Percentiles rank a stretch among this genome's conserved stretches.
Evolutionary conservation across 2,329 filamentous ascomycete species (phyloP).

Genomic region (Calcarisporium arbuscula): DNA sequence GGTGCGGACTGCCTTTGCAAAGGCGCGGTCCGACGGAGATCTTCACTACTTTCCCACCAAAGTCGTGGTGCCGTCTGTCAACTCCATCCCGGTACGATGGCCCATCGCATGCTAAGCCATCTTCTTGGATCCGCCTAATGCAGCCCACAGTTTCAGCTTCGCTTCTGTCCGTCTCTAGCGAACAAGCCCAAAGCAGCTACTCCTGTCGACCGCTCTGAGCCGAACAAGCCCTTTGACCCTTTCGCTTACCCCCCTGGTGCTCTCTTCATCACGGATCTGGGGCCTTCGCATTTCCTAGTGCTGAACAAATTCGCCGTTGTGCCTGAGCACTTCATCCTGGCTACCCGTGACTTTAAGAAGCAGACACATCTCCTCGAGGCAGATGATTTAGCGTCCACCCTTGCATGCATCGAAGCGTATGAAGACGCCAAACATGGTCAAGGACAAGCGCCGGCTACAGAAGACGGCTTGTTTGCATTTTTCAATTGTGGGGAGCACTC

Average conservation of each 20-base stretch:
- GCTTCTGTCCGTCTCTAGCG: conserved; percentile 62
- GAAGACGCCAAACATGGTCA: conserved; percentile 10
- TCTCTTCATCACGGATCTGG: conserved; percentile 46
- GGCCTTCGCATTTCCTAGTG: conserved; percentile 54
- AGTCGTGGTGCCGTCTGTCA: conserved; percentile 39
- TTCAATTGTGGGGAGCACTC: conserved; percentile 66
- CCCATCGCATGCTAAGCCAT: not conserved
- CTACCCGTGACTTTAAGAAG: conserved; percentile 55
- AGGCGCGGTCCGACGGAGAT: conserved; percentile 41
- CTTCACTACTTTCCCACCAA: conserved; percentile 50
- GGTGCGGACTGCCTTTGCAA: conserved; percentile 42
- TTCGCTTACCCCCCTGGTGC: conserved; percentile 54
- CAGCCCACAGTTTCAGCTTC: conserved; percentile 58
- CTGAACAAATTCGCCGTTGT: conserved; percentile 73
- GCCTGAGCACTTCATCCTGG: conserved; percentile 64
- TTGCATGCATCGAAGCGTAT: conserved; percentile 56
- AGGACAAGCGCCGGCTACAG: not conserved
- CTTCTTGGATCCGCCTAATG: conserved; percentile 1
- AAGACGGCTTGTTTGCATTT: conserved; percentile 51
- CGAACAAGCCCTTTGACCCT: conserved; percentile 47
- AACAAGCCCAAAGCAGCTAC: conserved; percentile 55
- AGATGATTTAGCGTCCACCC: conserved; percentile 54
- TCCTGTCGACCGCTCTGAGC: conserved; percentile 19
- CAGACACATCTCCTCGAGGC: conserved; percentile 59
- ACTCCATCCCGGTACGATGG: conserved; percentile 35